phyloP scores from a whole-genome alignment of 768 basidiomycete genomes.

The Termitomyces sp. region DNA sequence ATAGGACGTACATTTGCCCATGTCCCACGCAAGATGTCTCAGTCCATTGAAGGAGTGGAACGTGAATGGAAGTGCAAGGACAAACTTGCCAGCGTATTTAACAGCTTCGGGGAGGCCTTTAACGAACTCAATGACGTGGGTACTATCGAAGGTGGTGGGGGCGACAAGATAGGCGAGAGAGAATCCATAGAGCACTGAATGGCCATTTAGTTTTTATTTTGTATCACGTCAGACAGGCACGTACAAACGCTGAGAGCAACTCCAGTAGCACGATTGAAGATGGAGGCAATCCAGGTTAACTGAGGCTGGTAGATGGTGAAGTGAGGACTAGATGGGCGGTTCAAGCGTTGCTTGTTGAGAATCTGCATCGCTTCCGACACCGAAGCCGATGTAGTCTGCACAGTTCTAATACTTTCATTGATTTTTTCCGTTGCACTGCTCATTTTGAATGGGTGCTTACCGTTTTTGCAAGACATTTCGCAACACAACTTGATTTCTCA shows the following conservation, averaged over 20 bases:
- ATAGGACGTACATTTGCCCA: constrained; percentile 62
- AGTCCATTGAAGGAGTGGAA: constrained; percentile 91
- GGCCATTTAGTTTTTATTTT: not conserved
- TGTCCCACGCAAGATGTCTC: constrained; percentile 89
- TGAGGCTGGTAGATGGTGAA: constrained; percentile 97
- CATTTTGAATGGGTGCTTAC: constrained; percentile 20
- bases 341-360: constrained; percentile 83
- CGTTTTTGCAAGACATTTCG: constrained; percentile 37
- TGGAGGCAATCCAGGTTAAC: constrained; percentile 85
- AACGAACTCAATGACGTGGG: constrained; percentile 68
- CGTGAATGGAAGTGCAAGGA: constrained; percentile 83
- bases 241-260: constrained; percentile 70
- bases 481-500: constrained; percentile 36
- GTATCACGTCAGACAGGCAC: constrained; percentile 23
- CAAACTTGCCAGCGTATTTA: constrained; percentile 71
- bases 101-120: constrained; percentile 67
- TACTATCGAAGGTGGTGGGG: constrained; percentile 76
- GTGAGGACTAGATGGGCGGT: constrained; percentile 90
- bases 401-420: constrained; percentile 5
- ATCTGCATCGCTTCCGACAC: constrained; percentile 55
- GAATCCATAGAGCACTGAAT: constrained; percentile 80
- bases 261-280: constrained; percentile 86
- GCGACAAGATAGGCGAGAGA: constrained; percentile 82
- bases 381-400: constrained; percentile 65
- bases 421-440: not conserved